phyloP scores from a whole-genome alignment of 495 filamentous ascomycete species.

The Penicilliopsis zonata region DNA sequence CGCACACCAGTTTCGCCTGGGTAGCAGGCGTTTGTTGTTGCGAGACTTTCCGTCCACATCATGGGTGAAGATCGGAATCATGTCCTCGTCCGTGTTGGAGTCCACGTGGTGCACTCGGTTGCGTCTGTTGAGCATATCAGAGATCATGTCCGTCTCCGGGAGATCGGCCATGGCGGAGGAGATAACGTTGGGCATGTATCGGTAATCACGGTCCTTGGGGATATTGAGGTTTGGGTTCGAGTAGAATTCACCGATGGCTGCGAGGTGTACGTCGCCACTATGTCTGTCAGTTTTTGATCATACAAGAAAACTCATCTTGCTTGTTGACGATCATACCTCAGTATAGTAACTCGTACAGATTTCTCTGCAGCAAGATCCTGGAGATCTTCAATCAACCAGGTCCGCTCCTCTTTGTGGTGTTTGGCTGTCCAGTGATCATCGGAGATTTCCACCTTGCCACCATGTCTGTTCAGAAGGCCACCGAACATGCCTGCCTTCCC shows the following conservation, averaged over 20 bases:
- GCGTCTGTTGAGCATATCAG: slow-evolving; percentile 83
- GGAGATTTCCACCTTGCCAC: slow-evolving; percentile 85
- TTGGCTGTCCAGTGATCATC: slow-evolving; percentile 98
- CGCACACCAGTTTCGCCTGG: slow-evolving; percentile 86
- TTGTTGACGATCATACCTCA: slow-evolving; percentile 59
- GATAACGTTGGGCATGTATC: slow-evolving; percentile 87
- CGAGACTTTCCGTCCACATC: slow-evolving; percentile 81
- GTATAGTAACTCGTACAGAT: slow-evolving; percentile 80
- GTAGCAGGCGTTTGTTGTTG: slow-evolving; percentile 86
- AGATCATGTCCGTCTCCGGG: slow-evolving; percentile 79
- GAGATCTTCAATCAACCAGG: slow-evolving; percentile 75
- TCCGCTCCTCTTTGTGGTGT: slow-evolving; percentile 80
- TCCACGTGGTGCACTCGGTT: slow-evolving; percentile 80
- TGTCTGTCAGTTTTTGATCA: slow-evolving; percentile 6
- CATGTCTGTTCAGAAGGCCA: slow-evolving; percentile 74
- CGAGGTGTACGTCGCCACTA: slow-evolving; percentile 86
- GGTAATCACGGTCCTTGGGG: slow-evolving; percentile 73
- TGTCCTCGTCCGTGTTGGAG: slow-evolving; percentile 76
- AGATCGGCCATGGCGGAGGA: slow-evolving; percentile 88
- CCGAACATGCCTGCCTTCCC: slow-evolving; percentile 74
- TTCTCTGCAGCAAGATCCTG: slow-evolving; percentile 86
- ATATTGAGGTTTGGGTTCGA: slow-evolving; percentile 70
- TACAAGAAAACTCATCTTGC: too few relatives aligned
- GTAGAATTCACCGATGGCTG: slow-evolving; percentile 88
- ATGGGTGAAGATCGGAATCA: slow-evolving; percentile 83